Evolutionary conservation across 768 basidiomycete genomes (phyloP).

Genomic region (Suillus discolor): DNA sequence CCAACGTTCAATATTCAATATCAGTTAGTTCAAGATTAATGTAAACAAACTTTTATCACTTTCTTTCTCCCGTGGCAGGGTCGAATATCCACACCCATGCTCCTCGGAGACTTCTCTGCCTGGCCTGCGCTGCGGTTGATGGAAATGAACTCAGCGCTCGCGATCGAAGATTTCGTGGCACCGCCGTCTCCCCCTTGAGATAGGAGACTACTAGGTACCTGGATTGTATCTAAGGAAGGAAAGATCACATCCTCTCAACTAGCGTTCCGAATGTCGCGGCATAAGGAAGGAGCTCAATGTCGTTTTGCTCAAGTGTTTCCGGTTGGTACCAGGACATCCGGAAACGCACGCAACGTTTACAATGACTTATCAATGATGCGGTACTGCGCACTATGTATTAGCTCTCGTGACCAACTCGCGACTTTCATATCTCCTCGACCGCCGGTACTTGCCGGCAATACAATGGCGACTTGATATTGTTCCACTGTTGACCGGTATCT

Average conservation of each 20-base stretch:
- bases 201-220: slow-evolving; percentile 4
- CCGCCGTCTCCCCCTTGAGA: slow-evolving; percentile 3
- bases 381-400: too few species aligned
- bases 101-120: slow-evolving; percentile 15
- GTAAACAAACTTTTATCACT: background rate
- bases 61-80: background rate
- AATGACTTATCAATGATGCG: background rate
- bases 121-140: slow-evolving; percentile 12
- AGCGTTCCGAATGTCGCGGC: background rate
- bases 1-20: background rate
- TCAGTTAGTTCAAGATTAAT: background rate
- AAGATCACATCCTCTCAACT: slow-evolving; percentile 16
- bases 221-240: slow-evolving; percentile 21
- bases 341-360: background rate
- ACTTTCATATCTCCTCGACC: background rate
- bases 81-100: slow-evolving; percentile 11
- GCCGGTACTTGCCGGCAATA: background rate
- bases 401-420: too few species aligned
- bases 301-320: background rate
- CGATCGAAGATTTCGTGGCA: slow-evolving; percentile 14
- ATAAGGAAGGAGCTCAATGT: background rate
- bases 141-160: slow-evolving; percentile 10
- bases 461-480: background rate
- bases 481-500: background rate
- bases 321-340: background rate